phyloP scores from a whole-genome alignment of 106 monocot genomes.

The Gastrodia elata region DNA sequence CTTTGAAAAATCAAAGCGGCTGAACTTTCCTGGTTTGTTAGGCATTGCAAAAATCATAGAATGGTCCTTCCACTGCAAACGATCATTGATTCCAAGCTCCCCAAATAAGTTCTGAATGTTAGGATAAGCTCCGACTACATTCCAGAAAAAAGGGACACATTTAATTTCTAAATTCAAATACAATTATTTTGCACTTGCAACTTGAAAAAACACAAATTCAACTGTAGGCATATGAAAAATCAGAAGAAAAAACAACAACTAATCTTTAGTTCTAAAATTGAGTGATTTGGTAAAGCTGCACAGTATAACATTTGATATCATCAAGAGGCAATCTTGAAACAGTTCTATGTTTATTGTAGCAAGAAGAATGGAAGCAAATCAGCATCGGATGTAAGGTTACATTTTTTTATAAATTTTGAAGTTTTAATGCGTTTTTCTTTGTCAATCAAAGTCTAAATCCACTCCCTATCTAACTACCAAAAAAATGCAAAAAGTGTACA shows the following conservation, averaged over 20 bases:
- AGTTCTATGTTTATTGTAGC: neutral
- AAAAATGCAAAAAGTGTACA: too few relatives aligned
- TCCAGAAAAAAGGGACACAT: slow-evolving; percentile 7
- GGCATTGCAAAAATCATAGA: slow-evolving; percentile 99
- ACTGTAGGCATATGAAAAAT: neutral
- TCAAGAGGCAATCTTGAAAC: neutral
- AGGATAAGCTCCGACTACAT: slow-evolving; percentile 97
- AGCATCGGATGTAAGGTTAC: neutral
- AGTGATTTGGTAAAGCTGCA: neutral
- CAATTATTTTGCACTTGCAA: neutral
- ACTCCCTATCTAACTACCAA: neutral
- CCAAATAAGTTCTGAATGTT: slow-evolving; percentile 98
- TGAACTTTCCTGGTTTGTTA: slow-evolving; percentile 91
- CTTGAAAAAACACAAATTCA: neutral
- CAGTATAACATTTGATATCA: neutral
- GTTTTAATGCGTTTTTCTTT: neutral
- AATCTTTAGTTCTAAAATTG: neutral
- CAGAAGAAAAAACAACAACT: too few relatives aligned
- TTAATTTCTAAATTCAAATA: neutral
- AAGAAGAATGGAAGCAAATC: neutral
- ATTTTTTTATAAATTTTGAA: neutral
- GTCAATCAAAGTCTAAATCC: neutral
- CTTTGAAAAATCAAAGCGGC: slow-evolving; percentile 97
- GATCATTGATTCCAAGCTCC: slow-evolving; percentile 96
- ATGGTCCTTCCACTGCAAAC: slow-evolving; percentile 97